These are phyloP conservation scores for Eimeria praecox DNA, from an alignment of 169 alveolate species.

Conservation along the genomic window DNA sequence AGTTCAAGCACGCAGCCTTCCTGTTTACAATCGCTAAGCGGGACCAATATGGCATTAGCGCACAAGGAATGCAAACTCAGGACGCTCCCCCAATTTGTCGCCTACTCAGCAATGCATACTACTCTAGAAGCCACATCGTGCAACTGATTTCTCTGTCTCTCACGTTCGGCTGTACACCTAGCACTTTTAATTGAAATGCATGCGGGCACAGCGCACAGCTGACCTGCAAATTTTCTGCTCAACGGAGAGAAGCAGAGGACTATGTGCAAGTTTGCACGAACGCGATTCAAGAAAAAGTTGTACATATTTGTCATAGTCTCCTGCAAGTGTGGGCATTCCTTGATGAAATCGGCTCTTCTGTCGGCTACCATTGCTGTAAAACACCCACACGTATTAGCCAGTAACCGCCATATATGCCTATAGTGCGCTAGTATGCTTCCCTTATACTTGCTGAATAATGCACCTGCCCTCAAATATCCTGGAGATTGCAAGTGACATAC, in stretches of 20 bases:
- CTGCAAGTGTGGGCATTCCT: conserved; percentile 79
- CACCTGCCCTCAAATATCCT: background rate
- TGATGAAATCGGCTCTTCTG: conserved; percentile 69
- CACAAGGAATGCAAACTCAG: background rate
- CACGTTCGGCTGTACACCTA: background rate
- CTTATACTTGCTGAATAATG: background rate
- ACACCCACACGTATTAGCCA: background rate
- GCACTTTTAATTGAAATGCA: background rate
- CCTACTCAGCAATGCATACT: background rate
- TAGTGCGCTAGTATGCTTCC: background rate
- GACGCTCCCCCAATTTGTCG: background rate
- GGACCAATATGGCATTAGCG: background rate
- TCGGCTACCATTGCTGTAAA: conserved; percentile 70
- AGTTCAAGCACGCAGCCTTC: background rate
- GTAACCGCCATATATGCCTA: background rate
- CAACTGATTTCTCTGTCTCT: background rate
- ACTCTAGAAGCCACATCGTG: background rate
- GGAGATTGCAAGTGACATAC: conserved; percentile 71
- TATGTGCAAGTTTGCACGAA: conserved; percentile 97
- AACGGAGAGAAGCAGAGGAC: conserved; percentile 98
- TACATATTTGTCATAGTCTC: conserved; percentile 84
- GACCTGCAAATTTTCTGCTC: conserved; percentile 94
- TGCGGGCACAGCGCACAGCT: background rate
- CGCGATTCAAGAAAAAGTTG: conserved; percentile 95
- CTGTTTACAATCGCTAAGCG: background rate